Evolutionary conservation across 768 basidiomycete species (phyloP).

Genomic region (Boletus pseudo-olivaceus): DNA sequence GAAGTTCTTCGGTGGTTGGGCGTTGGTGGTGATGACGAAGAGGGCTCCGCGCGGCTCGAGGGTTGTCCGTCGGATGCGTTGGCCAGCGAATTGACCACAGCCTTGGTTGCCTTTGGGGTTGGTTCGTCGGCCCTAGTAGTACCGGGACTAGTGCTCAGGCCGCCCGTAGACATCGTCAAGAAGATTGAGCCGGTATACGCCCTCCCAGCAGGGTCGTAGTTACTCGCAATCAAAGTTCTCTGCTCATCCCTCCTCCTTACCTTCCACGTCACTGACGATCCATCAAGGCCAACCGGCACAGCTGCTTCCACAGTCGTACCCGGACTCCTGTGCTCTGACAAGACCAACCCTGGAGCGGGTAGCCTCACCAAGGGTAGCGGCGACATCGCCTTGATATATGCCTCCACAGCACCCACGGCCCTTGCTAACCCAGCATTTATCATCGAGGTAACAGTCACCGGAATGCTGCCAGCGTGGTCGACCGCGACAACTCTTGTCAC

Average conservation of each 20-base stretch:
- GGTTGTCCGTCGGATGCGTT: constrained; percentile 17
- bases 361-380: constrained; percentile 65
- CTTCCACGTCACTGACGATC: constrained; percentile 48
- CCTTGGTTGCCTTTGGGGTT: constrained; percentile 41
- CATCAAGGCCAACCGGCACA: constrained; percentile 21
- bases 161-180: constrained; percentile 32
- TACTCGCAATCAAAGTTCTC: constrained; percentile 53
- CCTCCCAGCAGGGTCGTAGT: constrained; percentile 47
- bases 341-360: constrained; percentile 61
- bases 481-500: constrained; percentile 83
- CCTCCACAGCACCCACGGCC: constrained; percentile 70
- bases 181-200: constrained; percentile 52
- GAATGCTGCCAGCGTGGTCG: constrained; percentile 84
- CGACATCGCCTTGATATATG: constrained; percentile 61
- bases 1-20: constrained; percentile 17
- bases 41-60: constrained; percentile 9
- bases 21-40: constrained; percentile 27
- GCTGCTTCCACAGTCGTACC: constrained; percentile 34
- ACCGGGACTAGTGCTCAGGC: constrained; percentile 7
- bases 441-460: constrained; percentile 79
- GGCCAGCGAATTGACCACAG: constrained; percentile 26
- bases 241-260: constrained; percentile 57
- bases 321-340: constrained; percentile 45
- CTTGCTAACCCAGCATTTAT: constrained; percentile 77
- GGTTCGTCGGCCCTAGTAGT: constrained; percentile 31